Evolutionary conservation across 1,139 yeast species (phyloP), one percentile per base, ranked within the genome.

Genomic region (Barnettozyma hawaiiensis): DNA sequence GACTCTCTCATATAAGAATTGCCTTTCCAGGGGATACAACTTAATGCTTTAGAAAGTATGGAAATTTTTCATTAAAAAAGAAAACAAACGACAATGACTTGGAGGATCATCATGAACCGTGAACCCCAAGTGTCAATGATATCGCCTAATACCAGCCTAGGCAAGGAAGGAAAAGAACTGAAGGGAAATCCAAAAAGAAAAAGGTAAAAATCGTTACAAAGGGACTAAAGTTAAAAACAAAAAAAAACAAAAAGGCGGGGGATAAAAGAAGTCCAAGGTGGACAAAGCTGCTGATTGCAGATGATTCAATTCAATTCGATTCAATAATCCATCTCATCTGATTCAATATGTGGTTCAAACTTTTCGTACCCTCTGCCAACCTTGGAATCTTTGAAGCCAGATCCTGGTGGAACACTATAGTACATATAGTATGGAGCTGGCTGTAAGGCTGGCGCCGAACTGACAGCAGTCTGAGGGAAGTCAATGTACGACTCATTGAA

Each of bases 401-500:
- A 34, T 5, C 47, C 45, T 24, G 49, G 57, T 18, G 58, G 54
- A 35, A 50, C 47, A 14, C 57, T 46, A 35, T 54, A 56, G 33
- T 54, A 56, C 60, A 55, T 56, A 40, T 54, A 56, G 31, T 54
- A 55, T 35, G 60, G 59, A 12, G 58, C 55, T 15, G 57, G 58
- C 20, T 52, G 47, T 1, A 47, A 15, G 22, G 40, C 44, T 8
- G 36, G 49, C 11, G 48, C 36, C n/a, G 47, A 44, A 11, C 42
- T 44, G 21, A 47, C 42, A 5, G 49, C 36, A 7, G 47, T 18
- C 33, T 39, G 45, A 28, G 56, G 46, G 31, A 47, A 50, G 21
- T 55, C 57, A 29, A 47, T 47, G 10, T 51, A 33, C 10, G 50
- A 42, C 4, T 52, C 57, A 14, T 55, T 50, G 43, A 51, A 50